Percentiles rank a stretch among this genome's conserved stretches.
These are phyloP conservation scores for Candida sanyaensis DNA, from an alignment of 1,139 yeast genomes.

Conservation along the genomic window DNA sequence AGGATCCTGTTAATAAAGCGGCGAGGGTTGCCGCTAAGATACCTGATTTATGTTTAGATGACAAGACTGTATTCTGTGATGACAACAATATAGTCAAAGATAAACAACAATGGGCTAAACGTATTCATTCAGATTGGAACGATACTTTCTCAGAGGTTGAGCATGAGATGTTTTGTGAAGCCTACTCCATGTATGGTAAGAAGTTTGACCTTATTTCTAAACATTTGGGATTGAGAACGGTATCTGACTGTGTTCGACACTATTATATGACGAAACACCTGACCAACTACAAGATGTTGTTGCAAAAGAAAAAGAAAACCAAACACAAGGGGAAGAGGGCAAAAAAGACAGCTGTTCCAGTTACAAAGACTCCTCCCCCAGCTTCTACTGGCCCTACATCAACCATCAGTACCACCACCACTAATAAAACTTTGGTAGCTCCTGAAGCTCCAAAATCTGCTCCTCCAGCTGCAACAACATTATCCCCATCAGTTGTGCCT, in stretches of 20 bases:
- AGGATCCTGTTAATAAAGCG: constrained; percentile 80
- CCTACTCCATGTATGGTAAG: constrained; percentile 77
- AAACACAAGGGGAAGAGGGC: constrained; percentile 39
- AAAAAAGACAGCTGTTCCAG: constrained; percentile 21
- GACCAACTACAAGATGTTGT: constrained; percentile 73
- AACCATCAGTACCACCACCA: too few relatives aligned
- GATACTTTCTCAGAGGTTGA: constrained; percentile 77
- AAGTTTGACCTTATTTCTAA: constrained; percentile 87
- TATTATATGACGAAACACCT: constrained; percentile 86
- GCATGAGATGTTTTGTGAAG: constrained; percentile 80
- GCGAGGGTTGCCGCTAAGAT: constrained; percentile 78
- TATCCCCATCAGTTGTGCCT: background rate
- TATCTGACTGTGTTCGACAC: constrained; percentile 89
- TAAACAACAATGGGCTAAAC: constrained; percentile 60
- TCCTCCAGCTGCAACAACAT: constrained; percentile 2
- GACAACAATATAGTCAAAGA: constrained; percentile 72
- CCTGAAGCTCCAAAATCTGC: constrained; percentile 1
- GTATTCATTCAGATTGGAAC: constrained; percentile 65
- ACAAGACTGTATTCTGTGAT: constrained; percentile 53
- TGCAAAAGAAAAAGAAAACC: constrained; percentile 58
- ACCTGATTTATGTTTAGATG: constrained; percentile 74
- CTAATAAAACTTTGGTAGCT: background rate
- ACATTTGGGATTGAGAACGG: constrained; percentile 74
- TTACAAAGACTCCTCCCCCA: background rate
- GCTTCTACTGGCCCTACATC: background rate